phyloP scores from a whole-genome alignment of 2,329 filamentous ascomycete genomes.

The Paramyrothecium roridum region DNA sequence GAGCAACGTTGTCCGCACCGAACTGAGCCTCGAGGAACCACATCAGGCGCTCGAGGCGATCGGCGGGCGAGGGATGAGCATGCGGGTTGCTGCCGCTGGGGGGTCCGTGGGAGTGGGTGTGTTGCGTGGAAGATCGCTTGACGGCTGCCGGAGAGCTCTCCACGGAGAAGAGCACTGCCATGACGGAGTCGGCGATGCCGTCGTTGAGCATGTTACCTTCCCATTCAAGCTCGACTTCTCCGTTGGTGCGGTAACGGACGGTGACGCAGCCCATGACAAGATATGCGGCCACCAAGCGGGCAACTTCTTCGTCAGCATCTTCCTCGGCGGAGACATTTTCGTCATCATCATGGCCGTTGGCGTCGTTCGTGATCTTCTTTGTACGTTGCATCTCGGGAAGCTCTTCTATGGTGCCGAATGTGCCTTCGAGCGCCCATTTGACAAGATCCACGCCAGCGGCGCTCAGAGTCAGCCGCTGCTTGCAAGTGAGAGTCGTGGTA shows the following conservation, averaged over 20 bases:
- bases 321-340: constrained; percentile 31
- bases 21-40: constrained; percentile 98
- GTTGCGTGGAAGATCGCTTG: constrained; percentile 54
- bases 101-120: constrained; percentile 26
- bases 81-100: constrained; percentile 64
- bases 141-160: constrained; percentile 95
- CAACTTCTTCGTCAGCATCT: constrained; percentile 60
- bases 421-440: constrained; percentile 89
- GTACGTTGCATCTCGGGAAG: constrained; percentile 51
- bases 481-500: constrained; percentile 90
- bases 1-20: constrained; percentile 75
- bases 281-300: constrained; percentile 53
- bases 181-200: constrained; percentile 93
- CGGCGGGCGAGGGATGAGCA: constrained; percentile 65
- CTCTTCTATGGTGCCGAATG: constrained; percentile 82
- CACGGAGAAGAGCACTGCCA: constrained; percentile 86
- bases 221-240: constrained; percentile 91
- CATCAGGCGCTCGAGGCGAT: constrained; percentile 80
- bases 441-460: constrained; percentile 90
- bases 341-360: constrained; percentile 21
- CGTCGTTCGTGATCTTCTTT: constrained; percentile 9
- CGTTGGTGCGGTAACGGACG: constrained; percentile 72
- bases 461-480: constrained; percentile 82
- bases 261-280: constrained; percentile 87
- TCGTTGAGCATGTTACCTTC: constrained; percentile 98